These are phyloP conservation scores for Apophysomyces variabilis DNA, from an alignment of 371 early-diverging fungal genomes.

Conservation along the genomic window DNA sequence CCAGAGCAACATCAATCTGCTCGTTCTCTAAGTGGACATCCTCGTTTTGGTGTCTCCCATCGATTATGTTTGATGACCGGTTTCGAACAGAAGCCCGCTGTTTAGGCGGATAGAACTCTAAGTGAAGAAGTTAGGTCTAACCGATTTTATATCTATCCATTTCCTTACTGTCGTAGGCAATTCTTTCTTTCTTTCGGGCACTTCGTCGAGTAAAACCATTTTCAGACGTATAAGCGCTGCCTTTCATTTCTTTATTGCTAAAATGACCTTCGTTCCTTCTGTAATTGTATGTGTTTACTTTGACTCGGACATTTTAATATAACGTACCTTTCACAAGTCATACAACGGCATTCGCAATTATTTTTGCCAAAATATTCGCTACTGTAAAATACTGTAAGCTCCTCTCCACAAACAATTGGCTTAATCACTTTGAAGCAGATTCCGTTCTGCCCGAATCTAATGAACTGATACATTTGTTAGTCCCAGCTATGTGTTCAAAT, in stretches of 20 bases:
- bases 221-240: neutral
- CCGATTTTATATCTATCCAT: too few species aligned
- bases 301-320: neutral
- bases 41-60: neutral
- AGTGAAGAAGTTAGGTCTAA: too few species aligned
- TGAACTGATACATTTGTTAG: neutral
- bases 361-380: neutral
- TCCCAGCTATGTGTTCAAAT: neutral
- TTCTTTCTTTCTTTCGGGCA: neutral
- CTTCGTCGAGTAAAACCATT: neutral
- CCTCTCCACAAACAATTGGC: slow-evolving; percentile 2
- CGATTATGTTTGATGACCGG: neutral
- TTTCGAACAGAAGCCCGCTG: neutral
- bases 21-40: neutral
- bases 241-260: neutral
- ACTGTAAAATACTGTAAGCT: slow-evolving; percentile 3
- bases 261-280: neutral
- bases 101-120: neutral
- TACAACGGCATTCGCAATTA: slow-evolving; percentile 1
- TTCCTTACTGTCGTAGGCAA: neutral
- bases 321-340: slow-evolving; percentile 2
- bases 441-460: neutral
- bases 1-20: neutral
- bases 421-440: slow-evolving; percentile 8
- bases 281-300: neutral